These are phyloP conservation scores for Malassezia japonica DNA, from an alignment of 1,284 basidiomycete genomes.

Conservation along the genomic window DNA sequence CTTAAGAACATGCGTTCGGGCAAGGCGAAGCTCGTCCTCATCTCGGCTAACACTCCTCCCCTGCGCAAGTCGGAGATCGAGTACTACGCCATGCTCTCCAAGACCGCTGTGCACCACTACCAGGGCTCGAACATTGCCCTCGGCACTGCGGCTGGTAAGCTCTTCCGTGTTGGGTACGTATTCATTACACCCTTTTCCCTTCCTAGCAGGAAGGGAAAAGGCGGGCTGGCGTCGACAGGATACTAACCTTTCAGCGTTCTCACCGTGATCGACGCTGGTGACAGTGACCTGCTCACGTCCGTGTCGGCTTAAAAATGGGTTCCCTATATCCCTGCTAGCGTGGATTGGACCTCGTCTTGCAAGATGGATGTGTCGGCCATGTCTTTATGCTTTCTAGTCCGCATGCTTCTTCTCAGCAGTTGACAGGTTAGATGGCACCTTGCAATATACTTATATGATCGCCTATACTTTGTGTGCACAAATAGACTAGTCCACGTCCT, in stretches of 20 bases:
- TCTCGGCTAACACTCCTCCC: constrained; percentile 97
- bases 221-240: background rate
- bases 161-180: constrained; percentile 93
- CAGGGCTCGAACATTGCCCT: constrained; percentile 91
- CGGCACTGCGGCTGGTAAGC: constrained; percentile 96
- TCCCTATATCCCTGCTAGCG: background rate
- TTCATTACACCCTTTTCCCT: background rate
- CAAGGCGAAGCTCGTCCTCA: constrained; percentile 98
- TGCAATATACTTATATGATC: constrained; percentile 12
- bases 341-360: background rate
- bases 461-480: background rate
- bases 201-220: background rate
- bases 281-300: constrained; percentile 70
- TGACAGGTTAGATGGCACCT: constrained; percentile 4
- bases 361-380: constrained; percentile 1
- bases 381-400: constrained; percentile 2
- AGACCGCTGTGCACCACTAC: constrained; percentile 91
- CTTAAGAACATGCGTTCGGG: constrained; percentile 97
- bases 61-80: constrained; percentile 98
- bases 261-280: constrained; percentile 92
- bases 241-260: constrained; percentile 58
- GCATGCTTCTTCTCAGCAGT: background rate
- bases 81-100: constrained; percentile 98
- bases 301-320: constrained; percentile 33
- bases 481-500: too few relatives aligned